Conservation (phyloP, 345 rosid genomes). For the Sisymbrium altissimum region DNA sequence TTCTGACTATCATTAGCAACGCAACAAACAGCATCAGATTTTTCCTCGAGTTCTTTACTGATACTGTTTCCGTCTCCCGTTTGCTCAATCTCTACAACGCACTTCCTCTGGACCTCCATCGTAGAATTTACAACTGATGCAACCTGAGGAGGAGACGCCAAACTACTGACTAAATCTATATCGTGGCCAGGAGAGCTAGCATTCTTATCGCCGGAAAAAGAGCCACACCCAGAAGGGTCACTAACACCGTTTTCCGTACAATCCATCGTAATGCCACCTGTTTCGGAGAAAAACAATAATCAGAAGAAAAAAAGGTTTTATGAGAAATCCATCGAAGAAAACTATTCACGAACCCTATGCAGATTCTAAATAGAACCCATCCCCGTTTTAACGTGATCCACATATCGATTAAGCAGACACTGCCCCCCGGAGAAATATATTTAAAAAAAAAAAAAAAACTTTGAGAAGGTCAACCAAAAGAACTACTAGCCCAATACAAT, state of each 20-base stretch:
- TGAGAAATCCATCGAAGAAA: constrained; percentile 16
- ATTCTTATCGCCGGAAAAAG: constrained; percentile 18
- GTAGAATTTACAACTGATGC: constrained; percentile 10
- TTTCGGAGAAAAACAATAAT: not conserved
- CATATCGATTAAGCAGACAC: constrained; percentile 19
- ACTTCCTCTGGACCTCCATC: not conserved
- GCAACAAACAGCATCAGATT: constrained; percentile 8
- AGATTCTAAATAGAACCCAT: constrained; percentile 37
- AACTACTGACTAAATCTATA: not conserved
- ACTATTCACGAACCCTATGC: constrained; percentile 16
- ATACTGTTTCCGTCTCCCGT: constrained; percentile 19
- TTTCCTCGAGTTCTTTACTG: not conserved
- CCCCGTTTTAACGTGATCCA: constrained; percentile 12
- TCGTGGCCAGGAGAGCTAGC: constrained; percentile 3
- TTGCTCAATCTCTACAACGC: constrained; percentile 17
- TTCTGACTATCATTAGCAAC: constrained; percentile 8
- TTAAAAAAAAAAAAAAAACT: not conserved
- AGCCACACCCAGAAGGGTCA: constrained; percentile 21
- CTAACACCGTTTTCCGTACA: constrained; percentile 22
- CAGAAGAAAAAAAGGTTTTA: constrained; percentile 4
- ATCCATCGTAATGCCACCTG: constrained; percentile 26
- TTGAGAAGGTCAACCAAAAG: constrained; percentile 13
- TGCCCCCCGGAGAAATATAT: not conserved
- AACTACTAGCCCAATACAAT: constrained; percentile 24
- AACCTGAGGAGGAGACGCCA: constrained; percentile 15